Base-by-base conservation (phyloP, 495 filamentous ascomycete species). In the Xylaria scruposa region DNA sequence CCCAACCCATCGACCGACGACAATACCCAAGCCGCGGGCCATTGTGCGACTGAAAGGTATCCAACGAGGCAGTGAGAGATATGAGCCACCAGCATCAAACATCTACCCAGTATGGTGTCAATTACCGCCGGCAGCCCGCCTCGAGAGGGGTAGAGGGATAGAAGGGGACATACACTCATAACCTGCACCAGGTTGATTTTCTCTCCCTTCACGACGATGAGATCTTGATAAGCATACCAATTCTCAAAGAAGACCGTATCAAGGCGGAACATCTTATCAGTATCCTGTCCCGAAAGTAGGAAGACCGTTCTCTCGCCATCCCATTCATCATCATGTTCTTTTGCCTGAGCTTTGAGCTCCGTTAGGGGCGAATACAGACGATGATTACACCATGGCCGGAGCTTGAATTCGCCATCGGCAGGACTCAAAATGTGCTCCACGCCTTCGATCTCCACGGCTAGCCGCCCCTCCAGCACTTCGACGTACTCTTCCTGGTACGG, bases 231-330 rank as follows among this genome's bases (percentile, higher is more conserved):
- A 26, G 78, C 81, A 72, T 88, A 88, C 86, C 85, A 88, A 61
- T 88, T 88, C 76, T 87, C 81, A 54, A 88, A 88, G 77, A 88
- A 88, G 40, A 84, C 74, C 1, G 75, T 78, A 76, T 88, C 83
- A 4, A 87, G 79, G 69, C 76, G 70, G 64, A 81, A 85, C 44
- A 72, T 44, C 58, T 80, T 74, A 19, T 66, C 56, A 3, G 82
- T 80, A 13, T 73, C 76, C 71, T 76, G 68, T 2, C 79, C 83
- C 15, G 77, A 79, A 36, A 81, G 76, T 65, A 79, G 19, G 56
- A 81, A 80, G 62, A 72, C 74, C 12, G 72, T 74, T 33, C 70
- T 67, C 44, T 74, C 71, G 31, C 68, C 72, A 29, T 66, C 38
- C 62, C 38, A 47, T 3, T 8, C 62, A 19, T 67, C 70, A 24